Evolutionary conservation across 2,329 filamentous ascomycete genomes (phyloP), one percentile per base, ranked within the genome.

Genomic region (Capronia epimyces): DNA sequence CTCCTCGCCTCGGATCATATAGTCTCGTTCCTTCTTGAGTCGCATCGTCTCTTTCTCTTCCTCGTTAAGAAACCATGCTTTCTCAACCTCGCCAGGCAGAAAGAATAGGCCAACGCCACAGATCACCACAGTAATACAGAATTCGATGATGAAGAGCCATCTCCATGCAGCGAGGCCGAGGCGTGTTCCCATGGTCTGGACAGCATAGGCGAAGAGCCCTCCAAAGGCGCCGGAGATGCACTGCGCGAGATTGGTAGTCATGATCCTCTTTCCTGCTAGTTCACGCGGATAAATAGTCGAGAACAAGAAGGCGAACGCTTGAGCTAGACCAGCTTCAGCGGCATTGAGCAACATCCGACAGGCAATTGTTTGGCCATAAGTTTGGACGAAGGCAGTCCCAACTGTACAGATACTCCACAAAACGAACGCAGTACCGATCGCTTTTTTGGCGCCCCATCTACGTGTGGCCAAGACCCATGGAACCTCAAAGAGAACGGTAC

Each of bases 291-390:
- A 53, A 41, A 54, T 52, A 12, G 51, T 54, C 9, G 51, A 55
- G 41, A 55, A 49, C 9, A 52, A 13, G 27, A 49, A 51, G 24
- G 42, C 40, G 22, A 56, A 52, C 1, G 31, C 32, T 16, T 31
- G 55, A 13, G 41, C 39, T 15, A 57, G 43, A 34, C 51, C 55
- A 6, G 51, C 55, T 36, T 57, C 55, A 20, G 29, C 18, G 2
- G 61, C 31, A 36, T 61, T 61, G 2, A 66, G 58, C 20, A 66
- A 58, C 52, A 66, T 64, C 6, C 64, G 62, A 18, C 60, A 62
- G 4, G 62, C 64, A 9, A 66, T 57, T 2, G 64, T 45, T 24
- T 63, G 60, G 13, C 55, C 45, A 29, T 65, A 66, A 42, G 32
- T 63, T 12, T 61, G 46, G 29, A 65, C 61, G 43, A 63, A 65